Conservation (phyloP, 2,329 filamentous ascomycete genomes). For the Stagonosporopsis chrysanthemi region DNA sequence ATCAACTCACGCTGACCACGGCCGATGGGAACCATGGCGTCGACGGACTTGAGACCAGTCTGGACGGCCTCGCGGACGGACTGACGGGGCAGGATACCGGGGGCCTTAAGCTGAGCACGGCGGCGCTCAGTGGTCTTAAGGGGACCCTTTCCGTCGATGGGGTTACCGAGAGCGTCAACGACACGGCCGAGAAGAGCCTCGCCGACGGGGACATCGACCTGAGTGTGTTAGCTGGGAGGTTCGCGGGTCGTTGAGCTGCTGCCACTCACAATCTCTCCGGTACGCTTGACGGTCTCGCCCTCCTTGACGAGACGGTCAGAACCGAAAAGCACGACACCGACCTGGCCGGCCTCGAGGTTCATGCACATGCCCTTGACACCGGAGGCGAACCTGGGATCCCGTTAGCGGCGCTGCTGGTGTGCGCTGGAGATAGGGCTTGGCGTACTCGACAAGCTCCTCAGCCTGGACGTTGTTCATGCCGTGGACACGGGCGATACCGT, state of each 20-base stretch:
- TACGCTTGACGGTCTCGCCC: constrained; percentile 99
- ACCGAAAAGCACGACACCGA: constrained; percentile 99
- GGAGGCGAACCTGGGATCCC: constrained; percentile 82
- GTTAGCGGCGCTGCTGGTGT: constrained; percentile 37
- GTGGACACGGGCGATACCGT: constrained; percentile 99
- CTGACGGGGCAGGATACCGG: constrained; percentile 93
- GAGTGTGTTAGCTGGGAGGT: constrained; percentile 31
- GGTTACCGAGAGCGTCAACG: constrained; percentile 97
- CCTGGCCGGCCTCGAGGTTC: constrained; percentile 99
- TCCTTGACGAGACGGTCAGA: constrained; percentile 99
- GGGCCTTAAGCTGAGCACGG: constrained; percentile 98
- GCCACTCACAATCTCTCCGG: constrained; percentile 90
- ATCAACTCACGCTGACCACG: constrained; percentile 99
- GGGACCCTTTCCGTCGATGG: constrained; percentile 99
- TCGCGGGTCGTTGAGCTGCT: not conserved
- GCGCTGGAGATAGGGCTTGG: constrained; percentile 42
- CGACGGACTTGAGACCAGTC: constrained; percentile 98
- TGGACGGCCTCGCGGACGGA: constrained; percentile 99
- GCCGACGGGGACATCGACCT: constrained; percentile 98
- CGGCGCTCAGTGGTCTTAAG: constrained; percentile 89
- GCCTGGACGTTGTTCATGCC: constrained; percentile 99
- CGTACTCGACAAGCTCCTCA: constrained; percentile 99
- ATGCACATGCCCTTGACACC: constrained; percentile 99
- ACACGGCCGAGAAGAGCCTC: constrained; percentile 95
- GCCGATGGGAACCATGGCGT: constrained; percentile 99